Base-by-base conservation (phyloP, 2,329 filamentous ascomycete species). In the Exophiala sideris region DNA sequence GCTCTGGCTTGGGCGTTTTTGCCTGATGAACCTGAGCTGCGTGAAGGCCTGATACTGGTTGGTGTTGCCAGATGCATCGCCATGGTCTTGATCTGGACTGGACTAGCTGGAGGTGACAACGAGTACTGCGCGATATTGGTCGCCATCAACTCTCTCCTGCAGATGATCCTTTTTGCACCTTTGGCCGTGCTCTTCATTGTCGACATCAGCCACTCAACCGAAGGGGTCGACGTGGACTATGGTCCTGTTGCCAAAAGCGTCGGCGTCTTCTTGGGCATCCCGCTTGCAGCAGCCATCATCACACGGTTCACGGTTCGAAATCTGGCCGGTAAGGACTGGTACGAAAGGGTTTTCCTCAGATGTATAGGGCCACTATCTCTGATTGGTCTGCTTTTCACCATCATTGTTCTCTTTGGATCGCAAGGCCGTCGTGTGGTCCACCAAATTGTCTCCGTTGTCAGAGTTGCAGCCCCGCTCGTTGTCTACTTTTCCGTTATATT, bases 91-190 rank as follows among this genome's bases (percentile, higher is more conserved):
- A 87, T 95, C 56, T 95, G 89, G 90, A 94, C 83, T 0, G 82
- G 81, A 3, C 74, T 90, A 0, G 88, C 90, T 0, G 85, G 84
- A 1, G 91, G 91, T 4, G 87, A 95, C 60, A 74, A 71, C 5
- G 86, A 95, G 62, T 95, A 95, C 70, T 95, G 89, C 68, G 90
- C 89, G 11, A 86, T 90, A 48, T 79, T 90, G 1, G 87, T 90
- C 0, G 86, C 86, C 10, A 73, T 89, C 64, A 90, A 91, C 69
- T 89, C 86, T 0, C 71, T 90, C 14, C 75, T 91, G 2, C 87
- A 90, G 61, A 88, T 89, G 73, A 77, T 88, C 1, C 76, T 90
- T 1, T 89, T 86, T 62, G 86, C 86, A 0, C 87, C 87, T 0
- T 67, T 89, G 8, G 82, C 84, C 2, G 71, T 89, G 29, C 76